Percentiles rank a stretch among this genome's conserved stretches.
Evolutionary conservation across 169 alveolate species (phyloP).

Genomic region (Toxoplasma gondii): DNA sequence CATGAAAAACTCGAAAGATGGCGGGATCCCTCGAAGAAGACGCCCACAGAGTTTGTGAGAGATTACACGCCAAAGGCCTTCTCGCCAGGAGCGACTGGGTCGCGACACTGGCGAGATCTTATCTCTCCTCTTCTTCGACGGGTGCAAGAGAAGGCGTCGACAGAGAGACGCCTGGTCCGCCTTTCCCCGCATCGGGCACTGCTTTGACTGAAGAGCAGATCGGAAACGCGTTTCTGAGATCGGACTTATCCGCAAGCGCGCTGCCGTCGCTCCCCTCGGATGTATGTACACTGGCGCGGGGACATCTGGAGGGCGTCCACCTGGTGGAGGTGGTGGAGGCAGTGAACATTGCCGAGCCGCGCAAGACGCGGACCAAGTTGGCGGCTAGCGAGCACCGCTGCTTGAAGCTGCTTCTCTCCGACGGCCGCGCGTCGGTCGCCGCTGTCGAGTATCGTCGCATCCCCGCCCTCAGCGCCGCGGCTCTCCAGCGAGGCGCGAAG

Average conservation of each 20-base stretch:
- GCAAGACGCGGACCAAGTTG: not conserved
- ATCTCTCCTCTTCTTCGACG: not conserved
- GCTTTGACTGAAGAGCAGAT: not conserved
- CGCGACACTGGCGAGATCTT: not conserved
- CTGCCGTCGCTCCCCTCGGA: slow-evolving; percentile 13
- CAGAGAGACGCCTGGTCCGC: not conserved
- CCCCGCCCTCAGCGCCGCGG: not conserved
- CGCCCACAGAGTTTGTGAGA: not conserved
- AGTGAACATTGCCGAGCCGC: slow-evolving; percentile 13
- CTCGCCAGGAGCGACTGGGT: not conserved
- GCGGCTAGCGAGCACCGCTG: slow-evolving; percentile 8
- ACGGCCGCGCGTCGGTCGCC: slow-evolving; percentile 1
- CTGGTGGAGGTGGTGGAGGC: slow-evolving; percentile 13
- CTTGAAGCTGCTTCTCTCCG: slow-evolving; percentile 35
- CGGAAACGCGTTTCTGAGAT: slow-evolving; percentile 14
- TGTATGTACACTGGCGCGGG: not conserved
- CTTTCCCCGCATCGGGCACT: not conserved
- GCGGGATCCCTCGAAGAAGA: not conserved
- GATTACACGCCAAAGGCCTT: not conserved
- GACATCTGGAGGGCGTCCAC: not conserved
- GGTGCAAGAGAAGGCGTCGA: too few species aligned
- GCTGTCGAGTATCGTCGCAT: slow-evolving; percentile 28
- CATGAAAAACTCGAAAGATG: too few species aligned
- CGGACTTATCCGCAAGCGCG: slow-evolving; percentile 23
- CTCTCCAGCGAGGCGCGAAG: slow-evolving; percentile 33